These are phyloP conservation scores for Boletus sp. DNA, from an alignment of 768 basidiomycete genomes.

Conservation along the genomic window DNA sequence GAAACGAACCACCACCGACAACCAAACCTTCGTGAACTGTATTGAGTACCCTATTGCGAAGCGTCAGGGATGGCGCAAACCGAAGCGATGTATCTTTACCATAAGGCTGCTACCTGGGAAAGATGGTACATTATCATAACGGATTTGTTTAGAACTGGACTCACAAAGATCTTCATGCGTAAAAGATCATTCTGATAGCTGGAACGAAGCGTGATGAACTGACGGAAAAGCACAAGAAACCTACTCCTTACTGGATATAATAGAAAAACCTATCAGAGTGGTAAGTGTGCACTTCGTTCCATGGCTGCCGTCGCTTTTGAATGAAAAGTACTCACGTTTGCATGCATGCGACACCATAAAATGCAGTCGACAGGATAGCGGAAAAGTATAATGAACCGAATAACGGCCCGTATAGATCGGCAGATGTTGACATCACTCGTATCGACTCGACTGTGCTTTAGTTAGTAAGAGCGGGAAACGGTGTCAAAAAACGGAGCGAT, in stretches of 20 bases:
- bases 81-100: neutral
- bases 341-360: slow-evolving; percentile 10
- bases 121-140: neutral
- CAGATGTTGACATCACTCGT: neutral
- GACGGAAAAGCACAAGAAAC: neutral
- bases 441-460: neutral
- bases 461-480: neutral
- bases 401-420: neutral
- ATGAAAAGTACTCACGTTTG: slow-evolving; percentile 6
- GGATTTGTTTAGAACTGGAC: neutral
- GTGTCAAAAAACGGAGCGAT: neutral
- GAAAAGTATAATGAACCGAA: slow-evolving; percentile 6
- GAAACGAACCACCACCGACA: slow-evolving; percentile 10
- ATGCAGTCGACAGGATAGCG: neutral
- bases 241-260: slow-evolving; percentile 2
- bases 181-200: slow-evolving; percentile 10
- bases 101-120: slow-evolving; percentile 8
- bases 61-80: neutral
- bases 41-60: slow-evolving; percentile 2
- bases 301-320: neutral
- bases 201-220: neutral
- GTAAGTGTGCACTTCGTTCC: neutral
- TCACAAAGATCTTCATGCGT: slow-evolving; percentile 7
- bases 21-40: slow-evolving; percentile 11
- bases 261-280: slow-evolving; percentile 7